Percentiles rank a stretch among this genome's conserved stretches.
Evolutionary conservation across 345 rosid species (phyloP).

Genomic region (Eutrema yunnanense): DNA sequence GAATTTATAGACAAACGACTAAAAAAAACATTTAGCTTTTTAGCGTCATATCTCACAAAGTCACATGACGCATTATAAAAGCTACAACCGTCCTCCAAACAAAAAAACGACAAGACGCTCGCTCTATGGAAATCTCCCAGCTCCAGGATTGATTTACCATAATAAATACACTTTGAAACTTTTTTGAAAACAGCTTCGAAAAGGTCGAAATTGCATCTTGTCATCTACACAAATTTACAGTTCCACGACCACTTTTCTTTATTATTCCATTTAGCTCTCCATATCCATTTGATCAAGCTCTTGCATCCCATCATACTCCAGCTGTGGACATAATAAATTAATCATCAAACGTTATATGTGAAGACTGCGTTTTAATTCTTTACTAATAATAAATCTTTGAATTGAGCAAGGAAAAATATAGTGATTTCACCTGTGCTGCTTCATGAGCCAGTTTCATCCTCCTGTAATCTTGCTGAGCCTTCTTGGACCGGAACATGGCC

Average conservation of each 20-base stretch:
- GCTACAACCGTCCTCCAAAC: not conserved
- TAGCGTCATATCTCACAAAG: not conserved
- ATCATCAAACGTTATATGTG: not conserved
- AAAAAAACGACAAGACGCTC: conserved; percentile 17
- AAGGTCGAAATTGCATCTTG: conserved; percentile 2
- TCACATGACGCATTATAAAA: not conserved
- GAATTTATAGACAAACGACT: not conserved
- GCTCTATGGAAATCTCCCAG: conserved; percentile 17
- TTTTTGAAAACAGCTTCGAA: conserved; percentile 22
- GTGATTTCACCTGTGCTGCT: conserved; percentile 55
- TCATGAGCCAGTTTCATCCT: conserved; percentile 73
- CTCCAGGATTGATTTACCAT: conserved; percentile 17
- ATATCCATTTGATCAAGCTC: conserved; percentile 24
- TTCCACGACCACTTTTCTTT: not conserved
- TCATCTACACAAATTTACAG: conserved; percentile 22
- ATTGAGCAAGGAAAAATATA: not conserved
- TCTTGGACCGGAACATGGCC: conserved; percentile 94
- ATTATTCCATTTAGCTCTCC: conserved; percentile 29
- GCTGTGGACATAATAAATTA: conserved; percentile 33
- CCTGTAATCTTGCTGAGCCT: conserved; percentile 83
- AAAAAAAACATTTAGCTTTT: not conserved
- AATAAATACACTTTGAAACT: conserved; percentile 7
- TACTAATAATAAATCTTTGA: not conserved
- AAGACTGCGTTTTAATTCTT: not conserved
- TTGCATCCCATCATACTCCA: conserved; percentile 51